phyloP scores from a whole-genome alignment of 2,329 filamentous ascomycete species.

The Aspergillus candidus region DNA sequence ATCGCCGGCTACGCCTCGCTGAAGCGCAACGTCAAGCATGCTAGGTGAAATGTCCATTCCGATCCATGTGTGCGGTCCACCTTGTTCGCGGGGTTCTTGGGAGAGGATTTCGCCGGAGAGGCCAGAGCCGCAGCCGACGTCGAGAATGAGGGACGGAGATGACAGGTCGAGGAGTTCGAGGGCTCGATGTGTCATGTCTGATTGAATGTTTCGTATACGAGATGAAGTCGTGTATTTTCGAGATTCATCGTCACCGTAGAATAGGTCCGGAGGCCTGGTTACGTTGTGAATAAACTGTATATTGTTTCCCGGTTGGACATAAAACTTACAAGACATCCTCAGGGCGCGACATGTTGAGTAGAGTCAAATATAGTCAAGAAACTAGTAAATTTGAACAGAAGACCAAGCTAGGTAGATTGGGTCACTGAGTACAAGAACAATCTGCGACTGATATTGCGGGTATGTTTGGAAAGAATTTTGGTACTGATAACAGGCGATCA shows the following conservation, averaged over 20 bases:
- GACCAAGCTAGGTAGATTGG: not conserved
- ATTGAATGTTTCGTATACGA: slow-evolving; percentile 91
- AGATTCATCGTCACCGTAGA: slow-evolving; percentile 93
- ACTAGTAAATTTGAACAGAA: not conserved
- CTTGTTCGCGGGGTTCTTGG: slow-evolving; percentile 59
- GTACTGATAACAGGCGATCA: not conserved
- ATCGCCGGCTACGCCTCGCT: slow-evolving; percentile 87
- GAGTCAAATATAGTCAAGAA: not conserved
- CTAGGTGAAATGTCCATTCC: slow-evolving; percentile 91
- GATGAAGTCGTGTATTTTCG: slow-evolving; percentile 96
- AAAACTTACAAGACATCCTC: slow-evolving; percentile 77
- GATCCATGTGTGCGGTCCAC: slow-evolving; percentile 90
- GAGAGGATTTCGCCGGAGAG: slow-evolving; percentile 92
- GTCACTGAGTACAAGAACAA: no score
- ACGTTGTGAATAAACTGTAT: not conserved
- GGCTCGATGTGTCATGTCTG: slow-evolving; percentile 87
- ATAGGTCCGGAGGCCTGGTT: slow-evolving; percentile 80
- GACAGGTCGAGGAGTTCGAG: slow-evolving; percentile 82
- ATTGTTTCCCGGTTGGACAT: no score
- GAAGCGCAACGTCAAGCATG: slow-evolving; percentile 95
- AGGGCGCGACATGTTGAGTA: slow-evolving; percentile 78
- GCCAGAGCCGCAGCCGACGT: slow-evolving; percentile 93
- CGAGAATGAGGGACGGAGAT: slow-evolving; percentile 79
- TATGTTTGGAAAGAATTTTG: not conserved
- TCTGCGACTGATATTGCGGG: not conserved